These are phyloP conservation scores for Nematodospora anomalae DNA, from an alignment of 1,139 yeast genomes.

Conservation along the genomic window DNA sequence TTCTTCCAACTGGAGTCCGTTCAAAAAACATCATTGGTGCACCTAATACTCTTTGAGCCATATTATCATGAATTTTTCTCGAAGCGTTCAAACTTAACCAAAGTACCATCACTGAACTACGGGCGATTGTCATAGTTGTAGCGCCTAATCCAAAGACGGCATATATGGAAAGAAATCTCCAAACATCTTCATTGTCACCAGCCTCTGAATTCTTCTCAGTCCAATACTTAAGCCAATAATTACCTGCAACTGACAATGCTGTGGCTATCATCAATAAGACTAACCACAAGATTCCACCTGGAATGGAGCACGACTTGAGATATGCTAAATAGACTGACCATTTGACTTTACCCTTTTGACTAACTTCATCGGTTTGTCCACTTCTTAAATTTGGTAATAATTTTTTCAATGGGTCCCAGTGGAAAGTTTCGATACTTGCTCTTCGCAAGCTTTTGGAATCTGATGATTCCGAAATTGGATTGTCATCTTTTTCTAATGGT, in stretches of 20 bases:
- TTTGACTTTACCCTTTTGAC: slow-evolving; percentile 30
- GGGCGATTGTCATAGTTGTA: slow-evolving; percentile 23
- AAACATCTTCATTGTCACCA: slow-evolving; percentile 24
- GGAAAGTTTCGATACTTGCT: slow-evolving; percentile 34
- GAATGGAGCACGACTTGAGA: slow-evolving; percentile 29
- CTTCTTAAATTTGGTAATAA: slow-evolving; percentile 25
- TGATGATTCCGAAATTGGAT: neutral
- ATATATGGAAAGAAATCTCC: slow-evolving; percentile 24
- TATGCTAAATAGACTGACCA: slow-evolving; percentile 30
- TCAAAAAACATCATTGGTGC: slow-evolving; percentile 40
- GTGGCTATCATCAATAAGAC: slow-evolving; percentile 20
- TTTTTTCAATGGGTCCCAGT: slow-evolving; percentile 31
- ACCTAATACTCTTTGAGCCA: slow-evolving; percentile 29
- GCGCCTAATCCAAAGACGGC: slow-evolving; percentile 27
- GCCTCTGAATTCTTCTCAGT: slow-evolving; percentile 27
- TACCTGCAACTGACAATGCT: slow-evolving; percentile 24
- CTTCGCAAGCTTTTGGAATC: slow-evolving; percentile 14
- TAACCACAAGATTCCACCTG: slow-evolving; percentile 25
- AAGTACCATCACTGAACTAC: slow-evolving; percentile 29
- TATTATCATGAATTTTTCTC: slow-evolving; percentile 27
- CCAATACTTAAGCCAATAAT: slow-evolving; percentile 32
- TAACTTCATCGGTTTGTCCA: slow-evolving; percentile 24
- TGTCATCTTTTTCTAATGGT: neutral
- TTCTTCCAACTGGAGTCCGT: slow-evolving; percentile 35
- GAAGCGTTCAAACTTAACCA: slow-evolving; percentile 30